These are phyloP conservation scores for Stagonosporopsis chrysanthemi DNA, from an alignment of 2,329 filamentous ascomycete genomes.

Conservation along the genomic window DNA sequence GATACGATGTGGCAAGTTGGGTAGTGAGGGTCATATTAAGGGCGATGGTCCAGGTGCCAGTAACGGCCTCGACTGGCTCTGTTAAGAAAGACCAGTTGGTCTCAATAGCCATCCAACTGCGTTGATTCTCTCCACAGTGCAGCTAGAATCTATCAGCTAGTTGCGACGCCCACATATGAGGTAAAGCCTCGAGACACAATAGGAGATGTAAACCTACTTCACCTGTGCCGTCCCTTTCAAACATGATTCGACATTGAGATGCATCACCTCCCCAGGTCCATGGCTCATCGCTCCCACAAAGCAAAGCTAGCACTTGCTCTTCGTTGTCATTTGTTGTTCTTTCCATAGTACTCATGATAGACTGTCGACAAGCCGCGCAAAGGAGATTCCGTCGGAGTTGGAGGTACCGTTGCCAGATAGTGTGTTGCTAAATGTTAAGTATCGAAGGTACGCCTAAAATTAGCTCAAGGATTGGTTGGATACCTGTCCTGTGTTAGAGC, in stretches of 20 bases:
- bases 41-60: neutral
- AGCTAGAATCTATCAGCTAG: slow-evolving; percentile 1
- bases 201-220: neutral
- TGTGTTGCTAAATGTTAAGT: neutral
- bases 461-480: neutral
- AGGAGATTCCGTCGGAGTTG: neutral
- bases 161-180: neutral
- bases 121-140: slow-evolving; percentile 5
- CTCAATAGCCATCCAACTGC: slow-evolving; percentile 1
- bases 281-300: slow-evolving; percentile 7
- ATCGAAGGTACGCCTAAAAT: slow-evolving; percentile 2
- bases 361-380: neutral
- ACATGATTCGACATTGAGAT: neutral
- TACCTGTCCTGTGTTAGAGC: neutral
- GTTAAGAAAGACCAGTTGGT: slow-evolving; percentile 10
- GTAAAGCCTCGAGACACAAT: neutral
- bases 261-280: slow-evolving; percentile 15
- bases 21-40: slow-evolving; percentile 6
- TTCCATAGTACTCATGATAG: neutral
- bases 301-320: slow-evolving; percentile 10
- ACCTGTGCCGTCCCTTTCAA: slow-evolving; percentile 16
- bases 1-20: neutral
- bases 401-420: neutral
- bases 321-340: neutral
- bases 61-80: neutral